Conservation (phyloP, 129 eudicot genomes). For the Escallonia herrerae region DNA sequence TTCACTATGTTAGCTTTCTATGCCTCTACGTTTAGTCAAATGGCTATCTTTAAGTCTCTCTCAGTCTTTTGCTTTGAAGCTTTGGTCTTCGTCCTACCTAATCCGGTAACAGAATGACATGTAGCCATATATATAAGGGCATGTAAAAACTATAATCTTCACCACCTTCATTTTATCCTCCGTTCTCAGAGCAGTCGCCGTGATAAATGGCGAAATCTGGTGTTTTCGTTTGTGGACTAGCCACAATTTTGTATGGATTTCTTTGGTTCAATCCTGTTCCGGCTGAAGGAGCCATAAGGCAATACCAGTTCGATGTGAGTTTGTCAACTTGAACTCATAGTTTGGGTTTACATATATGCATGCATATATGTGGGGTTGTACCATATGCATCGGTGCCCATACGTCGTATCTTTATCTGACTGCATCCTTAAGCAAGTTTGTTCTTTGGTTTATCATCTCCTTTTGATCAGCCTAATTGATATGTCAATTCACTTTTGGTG, state of each 20-base stretch:
- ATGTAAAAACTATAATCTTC: slow-evolving; percentile 8
- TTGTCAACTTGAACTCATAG: neutral
- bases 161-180: neutral
- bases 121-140: slow-evolving; percentile 8
- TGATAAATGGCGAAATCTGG: slow-evolving; percentile 20
- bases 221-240: neutral
- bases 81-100: slow-evolving; percentile 23
- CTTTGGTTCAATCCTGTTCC: slow-evolving; percentile 15
- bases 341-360: neutral
- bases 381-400: slow-evolving; percentile 1
- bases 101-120: neutral
- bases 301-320: slow-evolving; percentile 58
- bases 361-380: neutral
- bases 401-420: neutral
- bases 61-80: slow-evolving; percentile 35
- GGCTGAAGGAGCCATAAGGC: slow-evolving; percentile 42
- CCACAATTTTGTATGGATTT: slow-evolving; percentile 16
- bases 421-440: too few species aligned
- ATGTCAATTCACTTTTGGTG: too few species aligned
- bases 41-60: slow-evolving; percentile 12
- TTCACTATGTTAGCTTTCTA: neutral
- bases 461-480: too few species aligned
- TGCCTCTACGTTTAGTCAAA: slow-evolving; percentile 24
- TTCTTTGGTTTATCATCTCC: too few species aligned
- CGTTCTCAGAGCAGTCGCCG: neutral